Evolutionary conservation across 2,329 filamentous ascomycete species (phyloP).

Genomic region (Chaetomium strumarium): DNA sequence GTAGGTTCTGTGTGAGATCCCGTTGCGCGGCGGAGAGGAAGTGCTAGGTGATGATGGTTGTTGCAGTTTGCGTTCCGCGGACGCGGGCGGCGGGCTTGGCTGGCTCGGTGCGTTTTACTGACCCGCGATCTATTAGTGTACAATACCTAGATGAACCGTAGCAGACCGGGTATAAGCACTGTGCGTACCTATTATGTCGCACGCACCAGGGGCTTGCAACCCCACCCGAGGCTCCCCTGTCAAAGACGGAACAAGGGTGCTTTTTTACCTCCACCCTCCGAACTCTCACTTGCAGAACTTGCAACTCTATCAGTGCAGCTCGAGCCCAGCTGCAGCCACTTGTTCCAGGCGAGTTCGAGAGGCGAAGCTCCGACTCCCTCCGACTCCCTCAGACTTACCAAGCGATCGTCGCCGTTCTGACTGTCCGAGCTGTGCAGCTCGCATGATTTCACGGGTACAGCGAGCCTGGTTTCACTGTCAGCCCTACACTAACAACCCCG

Average conservation of each 20-base stretch:
- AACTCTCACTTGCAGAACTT: too few relatives aligned
- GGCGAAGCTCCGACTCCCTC: too few relatives aligned
- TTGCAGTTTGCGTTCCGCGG: constrained; percentile 1
- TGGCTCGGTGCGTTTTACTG: constrained; percentile 7
- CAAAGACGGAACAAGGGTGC: neutral
- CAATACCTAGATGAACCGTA: too few relatives aligned
- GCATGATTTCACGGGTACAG: neutral
- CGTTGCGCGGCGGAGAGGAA: constrained; percentile 6
- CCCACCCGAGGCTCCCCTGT: neutral
- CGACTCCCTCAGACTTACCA: too few relatives aligned
- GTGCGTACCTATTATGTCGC: neutral
- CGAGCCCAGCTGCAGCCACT: too few relatives aligned
- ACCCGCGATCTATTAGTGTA: neutral
- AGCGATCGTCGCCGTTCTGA: too few relatives aligned
- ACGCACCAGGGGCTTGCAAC: neutral
- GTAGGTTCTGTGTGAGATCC: neutral
- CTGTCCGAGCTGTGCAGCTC: neutral
- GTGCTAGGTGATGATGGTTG: constrained; percentile 7
- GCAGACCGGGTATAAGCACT: neutral
- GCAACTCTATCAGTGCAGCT: too few relatives aligned
- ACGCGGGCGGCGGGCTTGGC: constrained; percentile 7
- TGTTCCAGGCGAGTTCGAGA: too few relatives aligned
- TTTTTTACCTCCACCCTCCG: too few relatives aligned
- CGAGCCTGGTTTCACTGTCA: constrained; percentile 6
- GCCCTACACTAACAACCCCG: constrained; percentile 1